A percentile compares a stretch with the other conserved stretches of the same genome.
Evolutionary conservation across 768 basidiomycete species (phyloP).

Genomic region (Trametes coccinea): DNA sequence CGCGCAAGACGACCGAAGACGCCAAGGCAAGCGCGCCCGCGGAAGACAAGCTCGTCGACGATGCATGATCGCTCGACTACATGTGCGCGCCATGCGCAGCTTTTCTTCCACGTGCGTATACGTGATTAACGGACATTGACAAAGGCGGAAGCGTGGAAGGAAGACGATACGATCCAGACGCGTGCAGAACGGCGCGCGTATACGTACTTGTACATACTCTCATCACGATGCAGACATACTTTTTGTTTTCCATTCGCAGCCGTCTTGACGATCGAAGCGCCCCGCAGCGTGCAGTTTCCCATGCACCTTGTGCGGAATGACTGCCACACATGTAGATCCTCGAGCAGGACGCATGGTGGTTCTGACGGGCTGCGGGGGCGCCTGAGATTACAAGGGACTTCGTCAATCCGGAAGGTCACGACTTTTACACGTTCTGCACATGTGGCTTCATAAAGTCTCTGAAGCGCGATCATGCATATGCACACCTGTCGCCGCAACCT

Average conservation of each 20-base stretch:
- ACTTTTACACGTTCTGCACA: conserved; percentile 3
- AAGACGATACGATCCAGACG: not conserved
- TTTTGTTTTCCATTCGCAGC: not conserved
- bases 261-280: not conserved
- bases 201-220: conserved; percentile 16
- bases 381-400: not conserved
- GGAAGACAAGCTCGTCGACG: conserved; percentile 68
- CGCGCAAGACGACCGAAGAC: conserved; percentile 59
- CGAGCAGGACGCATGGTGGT: conserved; percentile 8
- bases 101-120: not conserved
- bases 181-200: not conserved
- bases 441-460: not conserved
- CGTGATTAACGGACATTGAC: conserved; percentile 3
- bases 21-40: conserved; percentile 44
- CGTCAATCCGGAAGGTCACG: not conserved
- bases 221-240: conserved; percentile 9
- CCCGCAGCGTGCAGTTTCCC: not conserved
- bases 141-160: not conserved
- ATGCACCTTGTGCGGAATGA: not conserved
- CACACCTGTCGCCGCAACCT: not conserved
- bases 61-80: conserved; percentile 19
- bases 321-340: not conserved
- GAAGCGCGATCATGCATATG: not conserved
- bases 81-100: not conserved
- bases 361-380: not conserved